A percentile compares a stretch with the other conserved stretches of the same genome.
These are phyloP conservation scores for Senna tora DNA, from an alignment of 306 rosid genomes.

Conservation along the genomic window DNA sequence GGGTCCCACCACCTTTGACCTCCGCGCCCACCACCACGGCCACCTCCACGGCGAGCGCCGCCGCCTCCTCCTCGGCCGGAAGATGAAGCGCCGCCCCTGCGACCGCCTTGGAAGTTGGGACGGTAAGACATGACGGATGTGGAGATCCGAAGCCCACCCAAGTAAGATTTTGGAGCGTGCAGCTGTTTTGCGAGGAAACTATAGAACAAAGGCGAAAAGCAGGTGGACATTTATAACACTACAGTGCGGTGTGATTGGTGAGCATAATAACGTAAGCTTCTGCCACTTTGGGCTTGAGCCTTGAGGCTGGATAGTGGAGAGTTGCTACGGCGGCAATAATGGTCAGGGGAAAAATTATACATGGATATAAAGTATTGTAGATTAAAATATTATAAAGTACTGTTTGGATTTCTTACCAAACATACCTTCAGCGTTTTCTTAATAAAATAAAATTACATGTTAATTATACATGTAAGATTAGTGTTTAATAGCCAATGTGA, in stretches of 20 bases:
- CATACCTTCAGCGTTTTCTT: too few relatives aligned
- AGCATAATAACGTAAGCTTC: not conserved
- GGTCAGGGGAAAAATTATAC: too few relatives aligned
- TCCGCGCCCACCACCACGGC: conserved; percentile 71
- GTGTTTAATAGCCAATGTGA: too few relatives aligned
- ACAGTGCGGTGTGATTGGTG: conserved; percentile 1
- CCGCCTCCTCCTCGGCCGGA: conserved; percentile 54
- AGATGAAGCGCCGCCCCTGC: conserved; percentile 57
- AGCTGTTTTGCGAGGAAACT: conserved; percentile 6
- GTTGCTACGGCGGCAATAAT: too few relatives aligned
- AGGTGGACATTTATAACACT: conserved; percentile 47
- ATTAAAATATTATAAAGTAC: too few relatives aligned
- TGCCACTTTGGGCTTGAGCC: not conserved
- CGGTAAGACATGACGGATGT: conserved; percentile 65
- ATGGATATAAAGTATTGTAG: too few relatives aligned
- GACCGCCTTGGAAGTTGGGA: conserved; percentile 77
- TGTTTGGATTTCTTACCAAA: too few relatives aligned
- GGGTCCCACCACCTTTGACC: conserved; percentile 99
- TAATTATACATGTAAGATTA: too few relatives aligned
- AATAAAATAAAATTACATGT: too few relatives aligned
- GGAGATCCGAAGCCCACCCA: conserved; percentile 37
- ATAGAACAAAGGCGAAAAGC: not conserved
- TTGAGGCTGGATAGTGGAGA: too few relatives aligned
- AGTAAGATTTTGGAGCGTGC: conserved; percentile 30
- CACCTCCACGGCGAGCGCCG: conserved; percentile 47